Evolutionary conservation across 169 alveolate genomes (phyloP).

Genomic region (Eimeria tenella): DNA sequence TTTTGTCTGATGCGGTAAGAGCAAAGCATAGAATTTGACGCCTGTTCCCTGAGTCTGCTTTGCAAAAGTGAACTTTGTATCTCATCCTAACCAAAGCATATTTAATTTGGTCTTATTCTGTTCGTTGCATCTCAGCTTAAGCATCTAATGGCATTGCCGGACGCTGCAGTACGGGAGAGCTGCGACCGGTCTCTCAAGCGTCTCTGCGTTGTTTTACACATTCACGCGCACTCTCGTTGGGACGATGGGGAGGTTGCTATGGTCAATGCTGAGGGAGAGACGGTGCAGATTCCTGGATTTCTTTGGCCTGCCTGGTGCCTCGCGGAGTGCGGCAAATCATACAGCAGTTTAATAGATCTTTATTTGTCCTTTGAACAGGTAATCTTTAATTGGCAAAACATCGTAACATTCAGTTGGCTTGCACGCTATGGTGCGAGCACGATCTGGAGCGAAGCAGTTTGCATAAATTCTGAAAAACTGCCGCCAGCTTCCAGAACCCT

Average conservation of each 20-base stretch:
- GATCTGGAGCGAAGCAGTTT: no score
- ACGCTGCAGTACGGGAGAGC: slow-evolving; percentile 43
- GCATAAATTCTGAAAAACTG: no score
- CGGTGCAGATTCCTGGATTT: slow-evolving; percentile 21
- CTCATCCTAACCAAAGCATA: no score
- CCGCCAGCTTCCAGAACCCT: no score
- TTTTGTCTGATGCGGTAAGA: slow-evolving; percentile 48
- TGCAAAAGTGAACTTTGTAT: no score
- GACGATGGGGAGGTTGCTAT: background rate
- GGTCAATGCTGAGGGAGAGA: slow-evolving; percentile 35
- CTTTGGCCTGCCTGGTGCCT: slow-evolving; percentile 65
- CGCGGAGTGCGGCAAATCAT: slow-evolving; percentile 30
- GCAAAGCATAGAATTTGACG: background rate
- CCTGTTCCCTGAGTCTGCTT: no score
- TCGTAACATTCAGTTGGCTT: no score
- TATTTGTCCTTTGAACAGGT: slow-evolving; percentile 48
- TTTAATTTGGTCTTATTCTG: background rate
- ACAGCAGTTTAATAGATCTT: background rate
- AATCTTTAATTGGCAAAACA: no score
- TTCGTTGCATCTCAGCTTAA: slow-evolving; percentile 10
- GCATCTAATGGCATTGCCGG: slow-evolving; percentile 31
- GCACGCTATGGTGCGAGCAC: no score
- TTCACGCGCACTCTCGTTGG: slow-evolving; percentile 11
- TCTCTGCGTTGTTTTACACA: slow-evolving; percentile 37
- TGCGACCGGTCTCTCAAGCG: slow-evolving; percentile 59